Base-by-base conservation (phyloP, 805 yeast species). In the Candida jianshihensis region DNA sequence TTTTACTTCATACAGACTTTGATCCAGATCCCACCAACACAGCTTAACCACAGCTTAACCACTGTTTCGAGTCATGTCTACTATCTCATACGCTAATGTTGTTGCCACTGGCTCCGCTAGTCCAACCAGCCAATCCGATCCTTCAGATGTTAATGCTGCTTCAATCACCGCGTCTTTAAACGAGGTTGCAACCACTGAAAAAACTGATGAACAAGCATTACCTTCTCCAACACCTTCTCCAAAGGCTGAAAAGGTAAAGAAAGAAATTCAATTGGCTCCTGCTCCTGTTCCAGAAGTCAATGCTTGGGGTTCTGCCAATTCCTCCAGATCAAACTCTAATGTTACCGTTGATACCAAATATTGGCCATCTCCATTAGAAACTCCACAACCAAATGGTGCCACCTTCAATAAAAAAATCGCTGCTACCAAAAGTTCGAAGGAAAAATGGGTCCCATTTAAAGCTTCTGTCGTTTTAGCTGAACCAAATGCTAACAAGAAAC, bases 361-460 rank as follows among this genome's bases (percentile, higher is more conserved):
- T 34, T 58, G 63, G 58, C 65, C 71, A 24, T 54, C 66, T 21
- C 55, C 66, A 24, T 57, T 56, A 30, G 60, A 63, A 16, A 48
- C 61, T 29, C 51, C 55, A 35, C 49, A 40, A 46, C 33, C 27
- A 30, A 48, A 26, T 7, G 28, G 29, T 25, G 21, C 17, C 9
- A 4, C 7, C n/a, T 4, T n/a, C 9, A 19, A 9, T 16, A 42
- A 42, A 34, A 50, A 47, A 39, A 39, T 39, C 14, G 33, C 31
- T 28, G 38, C 31, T 32, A 42, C 47, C 32, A 52, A 50, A 33
- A 41, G 43, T 12, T 48, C 56, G 2, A 76, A 73, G 49, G 81
- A 75, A 49, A 82, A 81, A 54, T 79, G 86, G 85, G 71, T 78
- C 27, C 86, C 86, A n/a, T 75, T 72, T 54, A 70, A 75, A 47